Evolutionary conservation across 2,329 filamentous ascomycete genomes (phyloP).

Genomic region (Blastomyces gilchristii): DNA sequence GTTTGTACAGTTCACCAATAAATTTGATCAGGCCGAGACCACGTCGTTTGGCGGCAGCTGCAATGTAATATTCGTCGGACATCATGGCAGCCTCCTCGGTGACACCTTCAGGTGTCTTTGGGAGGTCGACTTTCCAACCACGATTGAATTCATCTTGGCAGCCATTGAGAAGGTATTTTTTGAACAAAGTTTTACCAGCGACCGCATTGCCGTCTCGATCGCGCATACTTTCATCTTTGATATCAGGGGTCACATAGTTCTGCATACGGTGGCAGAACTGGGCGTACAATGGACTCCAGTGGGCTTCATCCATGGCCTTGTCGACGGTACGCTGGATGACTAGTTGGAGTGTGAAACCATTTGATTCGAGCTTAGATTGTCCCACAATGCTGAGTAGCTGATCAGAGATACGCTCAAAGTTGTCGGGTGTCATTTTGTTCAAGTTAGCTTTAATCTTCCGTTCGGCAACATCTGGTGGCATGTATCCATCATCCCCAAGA

Average conservation of each 20-base stretch:
- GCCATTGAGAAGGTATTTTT: constrained; percentile 95
- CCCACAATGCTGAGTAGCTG: constrained; percentile 87
- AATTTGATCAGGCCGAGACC: constrained; percentile 97
- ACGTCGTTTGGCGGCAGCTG: constrained; percentile 87
- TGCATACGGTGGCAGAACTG: constrained; percentile 98
- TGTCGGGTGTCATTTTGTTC: constrained; percentile 99
- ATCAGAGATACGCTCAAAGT: constrained; percentile 90
- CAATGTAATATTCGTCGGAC: constrained; percentile 92
- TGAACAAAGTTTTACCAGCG: constrained; percentile 86
- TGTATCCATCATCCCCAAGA: constrained; percentile 46
- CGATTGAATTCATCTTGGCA: constrained; percentile 99
- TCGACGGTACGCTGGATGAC: constrained; percentile 99
- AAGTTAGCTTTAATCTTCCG: constrained; percentile 96
- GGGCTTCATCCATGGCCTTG: constrained; percentile 95
- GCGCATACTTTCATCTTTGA: constrained; percentile 87
- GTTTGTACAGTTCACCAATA: constrained; percentile 98
- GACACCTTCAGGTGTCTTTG: constrained; percentile 62
- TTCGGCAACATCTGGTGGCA: constrained; percentile 89
- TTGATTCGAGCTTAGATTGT: constrained; percentile 90
- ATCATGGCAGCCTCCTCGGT: constrained; percentile 67
- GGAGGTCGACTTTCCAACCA: constrained; percentile 86
- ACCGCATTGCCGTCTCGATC: constrained; percentile 85
- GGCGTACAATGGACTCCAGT: constrained; percentile 98
- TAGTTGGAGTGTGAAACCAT: constrained; percentile 88
- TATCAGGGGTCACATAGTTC: constrained; percentile 85